phyloP scores from a whole-genome alignment of 2,329 filamentous ascomycete genomes.

The Claviceps purpurea region DNA sequence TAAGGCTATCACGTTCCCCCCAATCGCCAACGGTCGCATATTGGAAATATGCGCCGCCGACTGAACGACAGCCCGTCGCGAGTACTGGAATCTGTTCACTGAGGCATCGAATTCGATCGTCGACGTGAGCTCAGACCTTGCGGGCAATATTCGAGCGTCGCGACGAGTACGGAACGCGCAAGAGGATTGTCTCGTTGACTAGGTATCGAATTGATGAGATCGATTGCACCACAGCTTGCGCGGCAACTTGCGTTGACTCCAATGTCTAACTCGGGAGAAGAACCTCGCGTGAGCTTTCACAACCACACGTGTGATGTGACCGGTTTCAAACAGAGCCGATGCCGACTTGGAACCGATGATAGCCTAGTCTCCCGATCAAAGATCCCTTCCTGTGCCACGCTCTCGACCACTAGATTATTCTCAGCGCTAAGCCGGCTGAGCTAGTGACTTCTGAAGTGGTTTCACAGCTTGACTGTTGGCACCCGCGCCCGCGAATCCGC shows the following conservation, averaged over 20 bases:
- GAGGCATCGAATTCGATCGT: background rate
- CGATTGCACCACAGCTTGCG: background rate
- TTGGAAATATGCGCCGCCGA: background rate
- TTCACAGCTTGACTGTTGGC: no score
- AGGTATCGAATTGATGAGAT: background rate
- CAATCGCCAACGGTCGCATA: background rate
- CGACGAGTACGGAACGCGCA: background rate
- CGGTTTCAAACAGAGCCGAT: no score
- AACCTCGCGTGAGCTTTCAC: no score
- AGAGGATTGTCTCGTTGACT: background rate
- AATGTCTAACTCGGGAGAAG: background rate
- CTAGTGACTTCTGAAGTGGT: no score
- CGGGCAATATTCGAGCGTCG: background rate
- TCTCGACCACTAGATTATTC: no score
- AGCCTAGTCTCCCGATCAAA: no score
- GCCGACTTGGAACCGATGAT: no score
- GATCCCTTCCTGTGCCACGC: no score
- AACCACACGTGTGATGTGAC: no score
- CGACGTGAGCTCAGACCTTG: slow-evolving; percentile 3
- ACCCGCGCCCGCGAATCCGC: no score
- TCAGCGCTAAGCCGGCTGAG: no score
- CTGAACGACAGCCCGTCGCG: background rate
- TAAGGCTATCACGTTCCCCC: background rate
- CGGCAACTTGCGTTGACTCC: background rate
- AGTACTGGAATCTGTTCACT: background rate